These are phyloP conservation scores for Camelina laxa DNA, from an alignment of 345 rosid species.

Conservation along the genomic window DNA sequence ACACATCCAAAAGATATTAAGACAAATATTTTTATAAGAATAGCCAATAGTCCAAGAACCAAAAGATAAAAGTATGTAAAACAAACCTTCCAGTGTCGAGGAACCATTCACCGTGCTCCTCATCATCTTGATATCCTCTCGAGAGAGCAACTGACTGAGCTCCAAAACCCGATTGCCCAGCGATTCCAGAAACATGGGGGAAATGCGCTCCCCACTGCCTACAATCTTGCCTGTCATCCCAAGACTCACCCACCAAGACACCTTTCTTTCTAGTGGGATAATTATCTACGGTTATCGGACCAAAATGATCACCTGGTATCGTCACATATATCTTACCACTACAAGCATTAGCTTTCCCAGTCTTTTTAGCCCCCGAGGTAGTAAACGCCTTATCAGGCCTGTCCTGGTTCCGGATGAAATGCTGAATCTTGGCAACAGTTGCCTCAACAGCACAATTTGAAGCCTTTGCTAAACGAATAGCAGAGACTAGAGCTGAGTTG, in stretches of 20 bases:
- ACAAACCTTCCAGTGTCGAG: slow-evolving; percentile 43
- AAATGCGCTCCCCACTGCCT: slow-evolving; percentile 85
- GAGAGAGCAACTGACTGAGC: slow-evolving; percentile 82
- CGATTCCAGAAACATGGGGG: slow-evolving; percentile 80
- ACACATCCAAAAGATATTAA: slow-evolving; percentile 22
- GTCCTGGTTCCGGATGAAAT: slow-evolving; percentile 56
- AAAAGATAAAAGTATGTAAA: background rate
- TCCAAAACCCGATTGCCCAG: slow-evolving; percentile 73
- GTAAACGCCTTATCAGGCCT: slow-evolving; percentile 73
- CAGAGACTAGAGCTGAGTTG: slow-evolving; percentile 59
- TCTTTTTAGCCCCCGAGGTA: slow-evolving; percentile 64
- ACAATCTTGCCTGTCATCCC: slow-evolving; percentile 73
- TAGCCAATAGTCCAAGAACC: background rate
- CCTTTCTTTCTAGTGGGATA: slow-evolving; percentile 73
- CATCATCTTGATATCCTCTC: slow-evolving; percentile 80
- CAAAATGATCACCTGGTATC: slow-evolving; percentile 71
- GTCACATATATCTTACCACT: slow-evolving; percentile 79
- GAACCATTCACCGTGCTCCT: slow-evolving; percentile 68
- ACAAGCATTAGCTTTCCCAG: slow-evolving; percentile 83
- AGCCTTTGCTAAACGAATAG: slow-evolving; percentile 62
- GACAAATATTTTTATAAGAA: background rate
- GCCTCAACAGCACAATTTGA: slow-evolving; percentile 36
- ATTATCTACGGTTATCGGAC: slow-evolving; percentile 73
- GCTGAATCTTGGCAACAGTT: slow-evolving; percentile 35
- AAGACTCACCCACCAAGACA: slow-evolving; percentile 69